Conservation (phyloP, 805 yeast species). For the Wickerhamomyces strasburgensis region DNA sequence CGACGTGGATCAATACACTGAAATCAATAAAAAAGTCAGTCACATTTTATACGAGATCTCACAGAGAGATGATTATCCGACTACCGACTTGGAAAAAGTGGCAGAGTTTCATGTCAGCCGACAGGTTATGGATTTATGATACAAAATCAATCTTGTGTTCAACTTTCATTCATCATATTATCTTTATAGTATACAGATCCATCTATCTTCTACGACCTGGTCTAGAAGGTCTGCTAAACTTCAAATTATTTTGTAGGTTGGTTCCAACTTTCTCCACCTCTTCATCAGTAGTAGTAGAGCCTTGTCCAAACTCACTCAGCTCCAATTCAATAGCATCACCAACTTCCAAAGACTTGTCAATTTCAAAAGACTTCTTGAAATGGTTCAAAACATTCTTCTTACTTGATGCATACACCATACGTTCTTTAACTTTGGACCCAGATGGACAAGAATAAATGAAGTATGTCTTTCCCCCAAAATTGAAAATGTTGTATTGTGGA, state of each 20-base stretch:
- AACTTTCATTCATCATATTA: too few relatives aligned
- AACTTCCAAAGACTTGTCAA: conserved; percentile 51
- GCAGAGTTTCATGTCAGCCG: conserved; percentile 14
- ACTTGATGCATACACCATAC: conserved; percentile 90
- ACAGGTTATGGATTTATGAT: conserved; percentile 9
- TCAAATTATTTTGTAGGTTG: conserved; percentile 24
- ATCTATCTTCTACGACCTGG: conserved; percentile 48
- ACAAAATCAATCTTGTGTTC: too few relatives aligned
- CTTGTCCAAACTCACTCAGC: conserved; percentile 37
- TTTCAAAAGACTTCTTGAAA: conserved; percentile 32
- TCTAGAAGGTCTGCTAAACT: conserved; percentile 61
- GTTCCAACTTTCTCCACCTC: conserved; percentile 16
- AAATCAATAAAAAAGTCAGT: conserved; percentile 58
- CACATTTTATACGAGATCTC: conserved; percentile 46
- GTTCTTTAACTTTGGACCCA: conserved; percentile 79
- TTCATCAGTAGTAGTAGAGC: too few relatives aligned
- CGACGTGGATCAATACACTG: conserved; percentile 44
- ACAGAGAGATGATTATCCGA: conserved; percentile 5
- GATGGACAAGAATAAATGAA: conserved; percentile 89
- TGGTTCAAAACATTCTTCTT: conserved; percentile 54
- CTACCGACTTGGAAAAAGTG: conserved; percentile 14
- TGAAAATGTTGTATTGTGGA: conserved; percentile 59
- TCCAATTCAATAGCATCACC: conserved; percentile 73
- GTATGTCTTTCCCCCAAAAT: conserved; percentile 36
- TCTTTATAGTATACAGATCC: not conserved